A percentile compares a stretch with the other conserved stretches of the same genome.
Conservation (phyloP, 2,329 filamentous ascomycete species). For the Biscogniauxia mediterranea region DNA sequence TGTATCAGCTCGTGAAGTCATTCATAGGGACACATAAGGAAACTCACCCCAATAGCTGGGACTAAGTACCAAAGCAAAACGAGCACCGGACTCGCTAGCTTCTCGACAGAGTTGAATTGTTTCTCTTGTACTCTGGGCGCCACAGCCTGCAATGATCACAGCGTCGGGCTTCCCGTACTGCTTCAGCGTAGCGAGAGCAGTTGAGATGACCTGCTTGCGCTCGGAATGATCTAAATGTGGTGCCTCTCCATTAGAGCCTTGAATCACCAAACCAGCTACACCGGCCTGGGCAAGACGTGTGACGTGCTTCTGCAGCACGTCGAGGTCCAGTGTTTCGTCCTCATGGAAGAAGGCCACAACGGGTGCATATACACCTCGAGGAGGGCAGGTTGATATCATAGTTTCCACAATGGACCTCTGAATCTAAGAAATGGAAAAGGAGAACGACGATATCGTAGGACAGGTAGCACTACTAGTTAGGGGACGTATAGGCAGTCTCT, state of each 20-base stretch:
- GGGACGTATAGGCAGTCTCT: no score
- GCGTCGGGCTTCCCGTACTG: conserved; percentile 53
- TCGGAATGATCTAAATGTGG: conserved; percentile 66
- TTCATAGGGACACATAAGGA: conserved; percentile 38
- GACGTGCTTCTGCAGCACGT: conserved; percentile 44
- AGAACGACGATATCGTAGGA: no score
- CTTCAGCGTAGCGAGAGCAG: conserved; percentile 60
- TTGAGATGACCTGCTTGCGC: conserved; percentile 58
- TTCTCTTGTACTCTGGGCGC: conserved; percentile 60
- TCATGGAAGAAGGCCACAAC: conserved; percentile 53
- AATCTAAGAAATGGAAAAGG: no score
- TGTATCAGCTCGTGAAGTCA: no score
- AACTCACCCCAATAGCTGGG: conserved; percentile 61
- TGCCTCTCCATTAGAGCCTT: conserved; percentile 73
- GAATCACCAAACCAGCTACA: conserved; percentile 54
- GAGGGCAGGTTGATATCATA: no score
- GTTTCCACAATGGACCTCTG: no score
- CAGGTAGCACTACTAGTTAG: no score
- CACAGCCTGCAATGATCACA: conserved; percentile 63
- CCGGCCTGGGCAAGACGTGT: conserved; percentile 27
- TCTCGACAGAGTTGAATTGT: conserved; percentile 59
- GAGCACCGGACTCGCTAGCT: conserved; percentile 55
- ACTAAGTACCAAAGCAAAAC: conserved; percentile 60
- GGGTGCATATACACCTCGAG: conserved; percentile 27
- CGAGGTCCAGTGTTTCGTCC: conserved; percentile 48